A percentile compares a stretch with the other conserved stretches of the same genome.
phyloP scores from a whole-genome alignment of 441 rosid species.

The Populus hybrid region DNA sequence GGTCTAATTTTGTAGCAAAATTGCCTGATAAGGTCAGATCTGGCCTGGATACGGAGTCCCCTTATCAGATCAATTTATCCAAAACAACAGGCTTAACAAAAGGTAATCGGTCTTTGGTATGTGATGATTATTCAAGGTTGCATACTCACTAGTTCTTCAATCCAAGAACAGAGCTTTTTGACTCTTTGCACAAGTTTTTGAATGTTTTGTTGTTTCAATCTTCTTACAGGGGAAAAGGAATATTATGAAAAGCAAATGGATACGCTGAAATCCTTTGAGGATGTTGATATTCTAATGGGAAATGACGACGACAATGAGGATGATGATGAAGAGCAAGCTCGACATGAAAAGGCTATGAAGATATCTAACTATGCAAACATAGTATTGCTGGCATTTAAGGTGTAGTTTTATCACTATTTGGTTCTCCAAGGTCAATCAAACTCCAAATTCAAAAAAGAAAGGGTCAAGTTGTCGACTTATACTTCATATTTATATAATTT shows the following conservation, averaged over 20 bases:
- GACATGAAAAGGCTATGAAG: slow-evolving; percentile 71
- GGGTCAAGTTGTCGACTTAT: no score
- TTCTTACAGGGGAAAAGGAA: slow-evolving; percentile 58
- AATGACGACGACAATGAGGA: slow-evolving; percentile 32
- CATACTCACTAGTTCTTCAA: not conserved
- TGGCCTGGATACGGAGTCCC: slow-evolving; percentile 46
- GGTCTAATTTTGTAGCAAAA: slow-evolving; percentile 46
- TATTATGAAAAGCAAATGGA: slow-evolving; percentile 71
- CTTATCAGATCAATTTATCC: slow-evolving; percentile 42
- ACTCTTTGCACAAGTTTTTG: not conserved
- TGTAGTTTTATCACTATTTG: slow-evolving; percentile 10
- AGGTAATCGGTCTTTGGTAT: slow-evolving; percentile 35
- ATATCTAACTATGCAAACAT: slow-evolving; percentile 51
- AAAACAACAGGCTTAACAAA: slow-evolving; percentile 37
- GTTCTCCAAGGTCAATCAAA: no score
- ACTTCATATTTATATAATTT: no score
- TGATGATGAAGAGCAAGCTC: slow-evolving; percentile 35
- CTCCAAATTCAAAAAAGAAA: no score
- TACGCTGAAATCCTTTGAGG: slow-evolving; percentile 75
- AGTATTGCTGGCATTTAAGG: slow-evolving; percentile 54
- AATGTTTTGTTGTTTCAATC: not conserved
- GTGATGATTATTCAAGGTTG: not conserved
- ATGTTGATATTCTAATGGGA: slow-evolving; percentile 49
- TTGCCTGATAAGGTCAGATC: slow-evolving; percentile 65
- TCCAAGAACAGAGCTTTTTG: not conserved